Evolutionary conservation across 108 stramenopile species (phyloP).

Genomic region (Aureococcus anophagefferens): DNA sequence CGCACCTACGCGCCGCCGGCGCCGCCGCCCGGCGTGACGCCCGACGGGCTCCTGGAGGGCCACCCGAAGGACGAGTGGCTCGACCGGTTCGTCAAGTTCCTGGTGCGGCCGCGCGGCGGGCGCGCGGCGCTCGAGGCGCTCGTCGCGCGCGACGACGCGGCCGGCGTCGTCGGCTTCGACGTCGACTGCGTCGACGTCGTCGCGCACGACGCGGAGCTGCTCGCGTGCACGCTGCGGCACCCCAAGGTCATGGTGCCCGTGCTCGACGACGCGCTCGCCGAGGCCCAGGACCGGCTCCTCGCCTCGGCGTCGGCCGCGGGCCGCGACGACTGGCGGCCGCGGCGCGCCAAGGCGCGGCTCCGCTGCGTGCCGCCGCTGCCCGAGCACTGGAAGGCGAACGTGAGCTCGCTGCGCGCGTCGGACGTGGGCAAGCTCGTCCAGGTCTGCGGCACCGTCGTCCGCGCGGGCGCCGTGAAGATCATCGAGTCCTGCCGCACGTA

Average conservation of each 20-base stretch:
- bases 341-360: conserved; percentile 71
- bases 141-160: neutral
- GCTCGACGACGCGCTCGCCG: neutral
- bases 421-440: conserved; percentile 84
- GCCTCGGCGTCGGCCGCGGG: neutral
- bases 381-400: conserved; percentile 56
- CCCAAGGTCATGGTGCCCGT: neutral
- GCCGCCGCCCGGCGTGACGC: too few relatives aligned
- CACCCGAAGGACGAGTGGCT: too few relatives aligned
- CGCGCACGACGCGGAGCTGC: neutral
- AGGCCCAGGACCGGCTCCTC: neutral
- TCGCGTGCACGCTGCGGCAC: neutral
- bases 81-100: too few relatives aligned
- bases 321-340: neutral
- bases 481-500: conserved; percentile 73
- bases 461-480: conserved; percentile 77
- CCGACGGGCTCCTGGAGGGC: too few relatives aligned
- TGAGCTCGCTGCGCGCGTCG: conserved; percentile 54
- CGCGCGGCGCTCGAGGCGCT: too few relatives aligned
- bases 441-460: conserved; percentile 80
- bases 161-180: neutral
- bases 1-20: too few relatives aligned
- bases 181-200: neutral
- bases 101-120: too few relatives aligned
- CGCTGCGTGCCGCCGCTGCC: conserved; percentile 70